Evolutionary conservation across 2,329 filamentous ascomycete species (phyloP).

Genomic region (Aspergillaceae sp.): DNA sequence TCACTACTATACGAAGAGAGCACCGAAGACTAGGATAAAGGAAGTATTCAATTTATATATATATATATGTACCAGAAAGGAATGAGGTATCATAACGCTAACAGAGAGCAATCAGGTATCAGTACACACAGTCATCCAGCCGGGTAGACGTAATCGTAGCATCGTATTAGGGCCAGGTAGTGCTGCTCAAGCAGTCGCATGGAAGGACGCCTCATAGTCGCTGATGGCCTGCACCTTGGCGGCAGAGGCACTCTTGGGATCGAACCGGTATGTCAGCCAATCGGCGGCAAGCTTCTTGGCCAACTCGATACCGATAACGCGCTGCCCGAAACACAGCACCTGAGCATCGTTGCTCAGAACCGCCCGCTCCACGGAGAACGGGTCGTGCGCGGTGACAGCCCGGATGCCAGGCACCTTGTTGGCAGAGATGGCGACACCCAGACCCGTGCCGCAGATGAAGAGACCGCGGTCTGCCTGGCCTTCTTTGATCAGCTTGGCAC

Average conservation of each 20-base stretch:
- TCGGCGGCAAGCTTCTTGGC: constrained; percentile 68
- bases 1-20: no score
- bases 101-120: background rate
- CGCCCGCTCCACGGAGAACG: constrained; percentile 71
- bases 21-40: no score
- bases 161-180: background rate
- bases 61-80: background rate
- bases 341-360: constrained; percentile 80
- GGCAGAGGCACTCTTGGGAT: constrained; percentile 55
- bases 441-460: constrained; percentile 71
- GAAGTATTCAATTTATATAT: no score
- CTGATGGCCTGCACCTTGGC: constrained; percentile 48
- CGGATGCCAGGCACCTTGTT: constrained; percentile 80
- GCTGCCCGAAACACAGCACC: constrained; percentile 77
- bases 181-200: no score
- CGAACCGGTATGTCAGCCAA: constrained; percentile 79
- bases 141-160: background rate
- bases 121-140: no score
- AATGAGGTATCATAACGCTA: background rate
- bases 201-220: constrained; percentile 30
- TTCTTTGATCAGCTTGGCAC: constrained; percentile 47
- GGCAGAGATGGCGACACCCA: constrained; percentile 80
- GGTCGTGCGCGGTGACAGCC: constrained; percentile 83
- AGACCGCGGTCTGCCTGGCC: constrained; percentile 64
- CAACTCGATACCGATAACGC: constrained; percentile 72